Conservation (phyloP, 305 asterid genomes). For the Fraxinus dipetala region DNA sequence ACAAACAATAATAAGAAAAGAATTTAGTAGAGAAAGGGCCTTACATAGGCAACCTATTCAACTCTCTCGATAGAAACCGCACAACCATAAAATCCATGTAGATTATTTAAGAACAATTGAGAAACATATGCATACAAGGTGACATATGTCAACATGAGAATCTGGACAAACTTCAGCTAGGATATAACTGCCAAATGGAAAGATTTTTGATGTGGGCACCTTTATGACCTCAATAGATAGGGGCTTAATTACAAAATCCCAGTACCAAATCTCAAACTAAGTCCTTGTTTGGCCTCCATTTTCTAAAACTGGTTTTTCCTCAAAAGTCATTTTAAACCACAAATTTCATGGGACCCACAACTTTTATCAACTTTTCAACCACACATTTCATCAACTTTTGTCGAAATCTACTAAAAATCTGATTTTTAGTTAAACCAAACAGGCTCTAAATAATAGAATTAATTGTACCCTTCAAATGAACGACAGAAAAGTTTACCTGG, state of each 20-base stretch:
- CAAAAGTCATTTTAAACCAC: not conserved
- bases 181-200: not conserved
- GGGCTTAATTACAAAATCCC: not conserved
- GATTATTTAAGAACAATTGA: not conserved
- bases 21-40: not conserved
- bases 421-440: not conserved
- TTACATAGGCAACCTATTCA: not conserved
- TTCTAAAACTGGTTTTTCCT: not conserved
- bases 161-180: not conserved
- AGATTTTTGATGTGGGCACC: not conserved
- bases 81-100: not conserved
- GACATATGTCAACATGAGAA: not conserved
- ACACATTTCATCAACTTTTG: not conserved
- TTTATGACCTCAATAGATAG: not conserved
- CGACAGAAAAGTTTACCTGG: slow-evolving; percentile 37
- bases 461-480: slow-evolving; percentile 4
- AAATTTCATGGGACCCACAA: not conserved
- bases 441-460: not conserved
- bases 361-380: not conserved
- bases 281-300: not conserved
- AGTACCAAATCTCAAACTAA: not conserved
- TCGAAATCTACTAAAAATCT: not conserved
- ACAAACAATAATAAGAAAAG: not conserved
- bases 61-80: not conserved
- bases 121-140: not conserved